A percentile compares a stretch with the other conserved stretches of the same genome.
Evolutionary conservation across 2,329 filamentous ascomycete genomes (phyloP).

Genomic region (Claviceps capensis): DNA sequence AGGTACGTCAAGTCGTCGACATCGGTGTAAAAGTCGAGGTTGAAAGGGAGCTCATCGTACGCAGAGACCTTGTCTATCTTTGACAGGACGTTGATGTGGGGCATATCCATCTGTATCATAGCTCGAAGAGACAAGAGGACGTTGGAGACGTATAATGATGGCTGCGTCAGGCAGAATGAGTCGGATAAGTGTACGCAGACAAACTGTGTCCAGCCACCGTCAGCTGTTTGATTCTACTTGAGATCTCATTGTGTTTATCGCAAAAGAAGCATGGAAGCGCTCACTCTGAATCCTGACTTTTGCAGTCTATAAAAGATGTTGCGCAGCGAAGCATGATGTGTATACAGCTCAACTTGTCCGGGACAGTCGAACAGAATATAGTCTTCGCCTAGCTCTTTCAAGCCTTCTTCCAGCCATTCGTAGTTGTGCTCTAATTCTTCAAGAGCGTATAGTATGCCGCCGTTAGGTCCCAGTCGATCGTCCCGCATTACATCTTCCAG

Average conservation of each 20-base stretch:
- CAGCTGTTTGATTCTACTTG: constrained; percentile 5
- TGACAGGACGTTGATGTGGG: constrained; percentile 88
- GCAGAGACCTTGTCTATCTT: constrained; percentile 91
- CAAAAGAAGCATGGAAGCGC: background rate
- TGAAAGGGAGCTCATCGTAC: constrained; percentile 82
- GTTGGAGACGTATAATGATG: constrained; percentile 89
- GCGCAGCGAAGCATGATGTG: constrained; percentile 80
- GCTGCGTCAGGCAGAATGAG: constrained; percentile 82
- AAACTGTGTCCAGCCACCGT: constrained; percentile 40
- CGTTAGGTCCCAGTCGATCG: constrained; percentile 82
- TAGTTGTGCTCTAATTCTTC: constrained; percentile 92
- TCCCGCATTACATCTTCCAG: constrained; percentile 92
- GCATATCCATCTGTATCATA: constrained; percentile 97
- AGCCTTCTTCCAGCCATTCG: constrained; percentile 74
- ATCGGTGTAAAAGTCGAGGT: constrained; percentile 94
- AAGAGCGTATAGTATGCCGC: constrained; percentile 80
- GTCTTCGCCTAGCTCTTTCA: constrained; percentile 73
- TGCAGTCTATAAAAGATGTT: constrained; percentile 86
- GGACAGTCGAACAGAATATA: constrained; percentile 95
- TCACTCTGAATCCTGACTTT: constrained; percentile 81
- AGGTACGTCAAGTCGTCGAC: constrained; percentile 85
- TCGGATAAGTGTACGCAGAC: constrained; percentile 90
- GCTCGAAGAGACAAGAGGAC: constrained; percentile 83
- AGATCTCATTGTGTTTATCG: no score
- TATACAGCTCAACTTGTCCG: constrained; percentile 93